These are phyloP conservation scores for Aureococcus anophagefferens DNA, from an alignment of 108 stramenopile species.

Conservation along the genomic window DNA sequence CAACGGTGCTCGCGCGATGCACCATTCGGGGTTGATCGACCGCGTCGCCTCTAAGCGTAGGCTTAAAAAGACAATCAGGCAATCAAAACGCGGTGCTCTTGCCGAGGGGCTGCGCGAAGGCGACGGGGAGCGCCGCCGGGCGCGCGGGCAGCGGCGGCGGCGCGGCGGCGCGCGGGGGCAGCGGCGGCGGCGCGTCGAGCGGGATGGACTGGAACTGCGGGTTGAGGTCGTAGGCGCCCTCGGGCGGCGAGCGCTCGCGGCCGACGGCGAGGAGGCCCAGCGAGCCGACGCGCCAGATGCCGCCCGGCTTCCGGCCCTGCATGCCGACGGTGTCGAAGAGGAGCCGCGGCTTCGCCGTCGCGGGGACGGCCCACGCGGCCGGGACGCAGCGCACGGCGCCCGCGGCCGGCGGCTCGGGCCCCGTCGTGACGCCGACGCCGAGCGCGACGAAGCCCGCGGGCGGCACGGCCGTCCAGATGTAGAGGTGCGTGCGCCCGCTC, in stretches of 20 bases:
- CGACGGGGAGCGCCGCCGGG: too few relatives aligned
- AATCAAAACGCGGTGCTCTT: too few relatives aligned
- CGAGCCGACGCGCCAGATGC: not conserved
- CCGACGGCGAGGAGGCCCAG: not conserved
- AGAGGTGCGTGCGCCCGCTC: not conserved
- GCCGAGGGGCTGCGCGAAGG: too few relatives aligned
- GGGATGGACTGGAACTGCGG: not conserved
- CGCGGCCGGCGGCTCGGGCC: conserved; percentile 5
- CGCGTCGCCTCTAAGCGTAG: too few relatives aligned
- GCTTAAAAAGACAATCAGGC: too few relatives aligned
- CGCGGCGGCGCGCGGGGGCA: too few relatives aligned
- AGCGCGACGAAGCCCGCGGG: not conserved
- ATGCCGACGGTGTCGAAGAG: not conserved
- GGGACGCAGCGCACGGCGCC: conserved; percentile 13
- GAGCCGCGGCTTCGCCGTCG: not conserved
- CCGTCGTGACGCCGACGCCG: not conserved
- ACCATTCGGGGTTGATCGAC: too few relatives aligned
- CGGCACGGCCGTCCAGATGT: not conserved
- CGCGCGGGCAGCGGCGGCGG: too few relatives aligned
- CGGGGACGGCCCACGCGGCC: not conserved
- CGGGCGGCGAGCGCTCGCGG: not conserved
- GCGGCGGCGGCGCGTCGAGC: too few relatives aligned
- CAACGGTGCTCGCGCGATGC: too few relatives aligned
- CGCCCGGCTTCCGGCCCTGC: not conserved
- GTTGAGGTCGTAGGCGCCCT: not conserved